Percentiles rank a stretch among this genome's conserved stretches.
These are phyloP conservation scores for Fomitopsis serialis DNA, from an alignment of 768 basidiomycete species.

Conservation along the genomic window DNA sequence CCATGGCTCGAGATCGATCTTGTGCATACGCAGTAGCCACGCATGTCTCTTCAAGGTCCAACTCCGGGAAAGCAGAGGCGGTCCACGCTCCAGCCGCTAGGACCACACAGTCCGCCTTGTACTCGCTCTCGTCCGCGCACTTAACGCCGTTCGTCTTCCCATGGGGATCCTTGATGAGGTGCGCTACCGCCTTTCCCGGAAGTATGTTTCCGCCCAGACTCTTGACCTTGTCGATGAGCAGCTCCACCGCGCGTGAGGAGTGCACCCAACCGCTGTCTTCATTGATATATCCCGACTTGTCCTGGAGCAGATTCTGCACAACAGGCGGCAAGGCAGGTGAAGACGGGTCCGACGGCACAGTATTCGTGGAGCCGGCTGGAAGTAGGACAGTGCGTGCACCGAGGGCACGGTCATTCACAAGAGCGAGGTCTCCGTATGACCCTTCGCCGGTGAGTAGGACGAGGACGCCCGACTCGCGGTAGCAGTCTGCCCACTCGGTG, in stretches of 20 bases:
- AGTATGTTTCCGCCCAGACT: slow-evolving; percentile 56
- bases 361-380: slow-evolving; percentile 30
- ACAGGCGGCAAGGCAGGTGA: slow-evolving; percentile 37
- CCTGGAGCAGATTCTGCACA: slow-evolving; percentile 31
- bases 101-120: slow-evolving; percentile 57
- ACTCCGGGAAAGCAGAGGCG: slow-evolving; percentile 63
- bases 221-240: slow-evolving; percentile 51
- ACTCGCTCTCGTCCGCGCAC: slow-evolving; percentile 51
- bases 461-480: slow-evolving; percentile 81
- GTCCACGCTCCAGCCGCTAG: slow-evolving; percentile 85
- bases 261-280: slow-evolving; percentile 81
- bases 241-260: slow-evolving; percentile 59
- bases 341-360: slow-evolving; percentile 5
- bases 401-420: slow-evolving; percentile 54
- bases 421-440: slow-evolving; percentile 48
- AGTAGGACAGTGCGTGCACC: slow-evolving; percentile 47
- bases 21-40: slow-evolving; percentile 74
- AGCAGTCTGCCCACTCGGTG: slow-evolving; percentile 63
- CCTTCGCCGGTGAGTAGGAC: slow-evolving; percentile 37
- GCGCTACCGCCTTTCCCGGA: slow-evolving; percentile 50
- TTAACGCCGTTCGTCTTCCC: slow-evolving; percentile 51
- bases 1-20: background rate
- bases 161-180: slow-evolving; percentile 34
- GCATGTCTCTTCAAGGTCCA: slow-evolving; percentile 44
- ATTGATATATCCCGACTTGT: slow-evolving; percentile 60